phyloP scores from a whole-genome alignment of 2,329 filamentous ascomycete genomes.

The Ophiostoma angusticollis region DNA sequence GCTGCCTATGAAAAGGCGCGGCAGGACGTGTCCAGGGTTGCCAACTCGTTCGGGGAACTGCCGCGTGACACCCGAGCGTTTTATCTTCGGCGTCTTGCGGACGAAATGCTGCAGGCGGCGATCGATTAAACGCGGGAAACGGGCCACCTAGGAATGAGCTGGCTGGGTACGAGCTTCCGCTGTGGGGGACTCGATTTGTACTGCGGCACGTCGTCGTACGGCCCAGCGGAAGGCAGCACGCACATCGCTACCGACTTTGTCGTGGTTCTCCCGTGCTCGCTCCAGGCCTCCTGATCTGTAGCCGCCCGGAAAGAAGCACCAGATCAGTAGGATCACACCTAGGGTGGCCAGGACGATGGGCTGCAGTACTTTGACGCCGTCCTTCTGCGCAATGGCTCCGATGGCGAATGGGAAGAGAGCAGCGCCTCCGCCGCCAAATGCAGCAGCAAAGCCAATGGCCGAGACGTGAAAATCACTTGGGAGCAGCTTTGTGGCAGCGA shows the following conservation, averaged over 20 bases:
- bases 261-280: constrained; percentile 24
- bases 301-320: constrained; percentile 28
- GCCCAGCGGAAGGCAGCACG: constrained; percentile 11
- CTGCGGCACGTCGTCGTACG: no score
- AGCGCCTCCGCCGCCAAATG: constrained; percentile 62
- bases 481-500: constrained; percentile 61
- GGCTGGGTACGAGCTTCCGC: no score
- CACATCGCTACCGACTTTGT: constrained; percentile 24
- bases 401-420: constrained; percentile 54
- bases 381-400: constrained; percentile 50
- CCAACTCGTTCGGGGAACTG: constrained; percentile 48
- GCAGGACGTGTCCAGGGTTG: constrained; percentile 55
- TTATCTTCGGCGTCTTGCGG: constrained; percentile 59
- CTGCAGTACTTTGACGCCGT: constrained; percentile 44
- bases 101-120: constrained; percentile 40
- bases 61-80: constrained; percentile 57
- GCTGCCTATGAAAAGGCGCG: constrained; percentile 74
- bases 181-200: no score
- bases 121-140: constrained; percentile 4
- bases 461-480: constrained; percentile 62
- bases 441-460: constrained; percentile 69
- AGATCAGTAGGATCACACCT: constrained; percentile 30
- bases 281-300: constrained; percentile 25
- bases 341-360: constrained; percentile 40
- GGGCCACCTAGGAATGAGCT: no score